A percentile compares a stretch with the other conserved stretches of the same genome.
These are phyloP conservation scores for Exserohilum rostratum DNA, from an alignment of 2,329 filamentous ascomycete genomes.

Conservation along the genomic window DNA sequence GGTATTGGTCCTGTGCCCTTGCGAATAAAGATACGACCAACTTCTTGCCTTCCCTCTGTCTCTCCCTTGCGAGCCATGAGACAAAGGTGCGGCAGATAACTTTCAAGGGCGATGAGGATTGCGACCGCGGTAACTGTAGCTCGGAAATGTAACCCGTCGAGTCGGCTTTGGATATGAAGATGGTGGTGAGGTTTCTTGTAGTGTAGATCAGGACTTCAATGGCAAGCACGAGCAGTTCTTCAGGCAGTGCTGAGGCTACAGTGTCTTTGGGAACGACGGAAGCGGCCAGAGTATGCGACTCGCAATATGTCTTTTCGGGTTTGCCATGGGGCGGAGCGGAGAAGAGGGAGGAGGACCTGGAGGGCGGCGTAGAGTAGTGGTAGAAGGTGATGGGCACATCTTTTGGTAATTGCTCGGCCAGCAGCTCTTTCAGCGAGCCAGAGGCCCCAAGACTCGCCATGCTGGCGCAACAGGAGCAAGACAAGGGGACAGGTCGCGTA, in stretches of 20 bases:
- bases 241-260: conserved; percentile 23
- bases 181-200: conserved; percentile 77
- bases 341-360: conserved; percentile 75
- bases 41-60: conserved; percentile 68
- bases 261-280: conserved; percentile 53
- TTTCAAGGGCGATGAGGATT: conserved; percentile 71
- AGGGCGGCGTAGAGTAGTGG: conserved; percentile 86
- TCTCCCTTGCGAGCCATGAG: conserved; percentile 71
- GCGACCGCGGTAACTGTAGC: conserved; percentile 59
- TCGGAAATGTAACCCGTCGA: conserved; percentile 85
- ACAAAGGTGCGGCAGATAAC: conserved; percentile 77
- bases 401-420: conserved; percentile 60
- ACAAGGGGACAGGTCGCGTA: conserved; percentile 14
- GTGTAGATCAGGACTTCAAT: conserved; percentile 88
- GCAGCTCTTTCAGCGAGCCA: conserved; percentile 48
- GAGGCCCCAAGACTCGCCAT: conserved; percentile 35
- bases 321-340: conserved; percentile 74
- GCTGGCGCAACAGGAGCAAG: conserved; percentile 13
- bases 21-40: conserved; percentile 90
- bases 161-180: conserved; percentile 97
- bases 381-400: conserved; percentile 71
- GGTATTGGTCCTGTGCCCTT: conserved; percentile 87
- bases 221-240: conserved; percentile 75
- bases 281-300: conserved; percentile 77
- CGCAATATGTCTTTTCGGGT: conserved; percentile 80